Percentiles rank a stretch among this genome's conserved stretches.
Evolutionary conservation across 208 protist species (phyloP).

Genomic region (Leishmania tropica): DNA sequence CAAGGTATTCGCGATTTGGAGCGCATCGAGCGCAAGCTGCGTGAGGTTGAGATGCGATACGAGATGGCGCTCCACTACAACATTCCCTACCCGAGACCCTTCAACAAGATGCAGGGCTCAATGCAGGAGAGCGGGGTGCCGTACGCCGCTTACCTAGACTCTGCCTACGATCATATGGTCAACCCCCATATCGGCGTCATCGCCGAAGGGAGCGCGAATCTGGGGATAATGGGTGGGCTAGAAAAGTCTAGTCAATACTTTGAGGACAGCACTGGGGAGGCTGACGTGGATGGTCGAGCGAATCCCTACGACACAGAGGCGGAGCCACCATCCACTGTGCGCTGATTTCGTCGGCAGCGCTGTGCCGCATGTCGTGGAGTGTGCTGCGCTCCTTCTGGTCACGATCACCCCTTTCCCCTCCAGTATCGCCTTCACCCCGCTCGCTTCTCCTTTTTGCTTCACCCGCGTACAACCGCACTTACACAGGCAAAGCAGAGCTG

Average conservation of each 20-base stretch:
- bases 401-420: not conserved
- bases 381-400: not conserved
- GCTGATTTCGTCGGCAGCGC: not conserved
- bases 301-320: slow-evolving; percentile 41
- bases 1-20: slow-evolving; percentile 56
- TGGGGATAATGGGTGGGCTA: slow-evolving; percentile 65
- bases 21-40: slow-evolving; percentile 76
- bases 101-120: slow-evolving; percentile 81
- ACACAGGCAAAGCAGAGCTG: not conserved
- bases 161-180: slow-evolving; percentile 76
- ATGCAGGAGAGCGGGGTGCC: slow-evolving; percentile 82
- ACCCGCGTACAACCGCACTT: not conserved
- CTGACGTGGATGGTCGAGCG: slow-evolving; percentile 50
- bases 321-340: slow-evolving; percentile 34
- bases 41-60: slow-evolving; percentile 91
- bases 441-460: not conserved
- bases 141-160: slow-evolving; percentile 87
- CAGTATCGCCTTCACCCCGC: not conserved
- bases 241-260: slow-evolving; percentile 43
- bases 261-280: slow-evolving; percentile 48
- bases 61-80: slow-evolving; percentile 85
- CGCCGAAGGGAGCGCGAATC: slow-evolving; percentile 70
- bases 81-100: slow-evolving; percentile 84
- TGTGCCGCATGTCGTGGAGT: not conserved
- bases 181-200: slow-evolving; percentile 72